Conservation (phyloP, 441 rosid genomes). For the Erysimum cheiri region DNA sequence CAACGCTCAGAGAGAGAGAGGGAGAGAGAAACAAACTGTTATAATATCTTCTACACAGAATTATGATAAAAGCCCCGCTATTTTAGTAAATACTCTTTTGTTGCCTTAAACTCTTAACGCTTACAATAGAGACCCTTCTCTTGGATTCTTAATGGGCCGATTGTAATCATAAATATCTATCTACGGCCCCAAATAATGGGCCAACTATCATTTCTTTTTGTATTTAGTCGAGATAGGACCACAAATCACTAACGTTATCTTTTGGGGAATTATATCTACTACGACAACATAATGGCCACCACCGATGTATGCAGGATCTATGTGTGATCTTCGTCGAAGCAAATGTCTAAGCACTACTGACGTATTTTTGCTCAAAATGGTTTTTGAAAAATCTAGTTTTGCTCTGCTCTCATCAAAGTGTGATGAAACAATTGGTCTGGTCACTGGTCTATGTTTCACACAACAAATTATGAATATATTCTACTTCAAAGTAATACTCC, state of each 20-base stretch:
- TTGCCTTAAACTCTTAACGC: not conserved
- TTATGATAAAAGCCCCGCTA: conserved; percentile 17
- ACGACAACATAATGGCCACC: no score
- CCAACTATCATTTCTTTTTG: not conserved
- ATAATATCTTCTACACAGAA: not conserved
- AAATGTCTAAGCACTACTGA: no score
- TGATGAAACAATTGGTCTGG: no score
- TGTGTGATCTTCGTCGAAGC: no score
- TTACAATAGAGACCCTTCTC: not conserved
- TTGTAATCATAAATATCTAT: not conserved
- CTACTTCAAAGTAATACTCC: no score
- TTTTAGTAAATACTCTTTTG: not conserved
- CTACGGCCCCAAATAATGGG: not conserved
- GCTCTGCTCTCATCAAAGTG: no score
- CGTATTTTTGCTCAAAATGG: no score
- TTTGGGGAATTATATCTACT: no score
- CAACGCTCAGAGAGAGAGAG: not conserved
- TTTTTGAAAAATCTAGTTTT: no score
- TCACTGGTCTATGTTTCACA: no score
- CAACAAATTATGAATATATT: no score
- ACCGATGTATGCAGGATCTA: not conserved
- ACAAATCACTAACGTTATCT: not conserved
- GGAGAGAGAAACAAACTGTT: not conserved
- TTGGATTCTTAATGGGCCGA: conserved; percentile 21
- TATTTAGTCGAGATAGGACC: not conserved